Percentiles rank a stretch among this genome's conserved stretches.
Conservation (phyloP, 2,329 filamentous ascomycete species). For the Cytospora chrysosperma region DNA sequence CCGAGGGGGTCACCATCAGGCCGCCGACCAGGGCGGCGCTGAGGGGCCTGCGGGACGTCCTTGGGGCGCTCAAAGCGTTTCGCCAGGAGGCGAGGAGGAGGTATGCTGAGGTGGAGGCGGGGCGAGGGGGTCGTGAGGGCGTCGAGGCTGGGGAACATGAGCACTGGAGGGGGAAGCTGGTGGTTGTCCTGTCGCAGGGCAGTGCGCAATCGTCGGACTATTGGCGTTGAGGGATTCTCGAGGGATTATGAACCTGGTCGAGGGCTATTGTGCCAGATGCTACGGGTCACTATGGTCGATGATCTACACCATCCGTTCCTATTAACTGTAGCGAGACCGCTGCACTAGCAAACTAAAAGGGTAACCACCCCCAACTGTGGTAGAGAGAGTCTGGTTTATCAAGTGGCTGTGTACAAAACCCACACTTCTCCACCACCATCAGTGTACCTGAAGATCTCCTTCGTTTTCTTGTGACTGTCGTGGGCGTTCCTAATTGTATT, state of each 20-base stretch:
- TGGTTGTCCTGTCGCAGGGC: slow-evolving; percentile 30
- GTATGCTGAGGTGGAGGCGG: slow-evolving; percentile 26
- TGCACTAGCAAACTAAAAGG: too few relatives aligned
- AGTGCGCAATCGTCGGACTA: slow-evolving; percentile 16
- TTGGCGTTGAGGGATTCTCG: slow-evolving; percentile 14
- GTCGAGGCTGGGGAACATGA: slow-evolving; percentile 30
- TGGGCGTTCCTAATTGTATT: neutral
- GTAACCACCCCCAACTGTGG: too few relatives aligned
- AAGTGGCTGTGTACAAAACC: too few relatives aligned
- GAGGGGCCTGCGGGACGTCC: slow-evolving; percentile 43
- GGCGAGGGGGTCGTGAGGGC: slow-evolving; percentile 17
- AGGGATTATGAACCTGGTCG: neutral
- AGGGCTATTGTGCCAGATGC: neutral
- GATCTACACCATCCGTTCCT: too few relatives aligned
- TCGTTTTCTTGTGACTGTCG: neutral
- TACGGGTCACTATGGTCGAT: neutral
- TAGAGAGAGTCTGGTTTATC: too few relatives aligned
- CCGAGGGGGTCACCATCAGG: slow-evolving; percentile 27
- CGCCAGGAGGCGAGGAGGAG: slow-evolving; percentile 36
- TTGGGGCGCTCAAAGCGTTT: slow-evolving; percentile 42
- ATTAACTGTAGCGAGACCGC: too few relatives aligned
- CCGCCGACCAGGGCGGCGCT: slow-evolving; percentile 35
- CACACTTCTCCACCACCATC: slow-evolving; percentile 54
- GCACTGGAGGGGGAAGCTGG: slow-evolving; percentile 41
- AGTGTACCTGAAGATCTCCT: neutral